Base-by-base conservation (phyloP, 2,329 filamentous ascomycete species). In the Claviceps spartinae region DNA sequence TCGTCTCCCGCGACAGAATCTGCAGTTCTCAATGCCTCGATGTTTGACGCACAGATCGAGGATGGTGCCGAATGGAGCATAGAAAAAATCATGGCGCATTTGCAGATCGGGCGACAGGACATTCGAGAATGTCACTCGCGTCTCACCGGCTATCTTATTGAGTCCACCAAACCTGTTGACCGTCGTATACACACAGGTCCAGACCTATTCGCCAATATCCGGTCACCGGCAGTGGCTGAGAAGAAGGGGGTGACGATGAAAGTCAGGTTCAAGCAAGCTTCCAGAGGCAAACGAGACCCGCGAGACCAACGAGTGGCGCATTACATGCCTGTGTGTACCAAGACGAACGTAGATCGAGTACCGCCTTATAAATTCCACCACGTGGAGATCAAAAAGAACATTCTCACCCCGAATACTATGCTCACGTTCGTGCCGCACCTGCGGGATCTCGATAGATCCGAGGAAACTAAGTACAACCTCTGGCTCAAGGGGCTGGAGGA, bases 281-380 rank as follows among this genome's bases (percentile, higher is more conserved):
- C 61, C 24, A 71, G 68, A 53, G 63, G 65, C 37, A 75, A 72
- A 57, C 69, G 68, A 57, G 72, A 75, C 51, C 69, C 69, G 51
- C 67, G 67, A 57, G 72, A 75, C 51, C 69, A 69, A 51, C 67
- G 67, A 52, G 69, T 72, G 52, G 61, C 65, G 50, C 65, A 69
- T 24, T 70, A 71, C 54, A 57, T 61, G 2, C 68, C 75, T 4
- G 59, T 68, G n/a, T 66, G 70, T 57, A 71, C 78, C 56, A 73
- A 73, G 56, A 74, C 76, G 2, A 67, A 73, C 52, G 71, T 69
- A 55, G 69, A 73, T 20, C 68, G 72, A n/a, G 77, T 79, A 8
- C 78, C 78, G n/a, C 66, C 67, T 26, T 82, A 81, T 59, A 68
- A 74, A 34, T 81, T 79, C 56, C 78, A 81, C 57, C 76, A 81